Base-by-base conservation (phyloP, 768 basidiomycete genomes). In the Artomyces pyxidatus region DNA sequence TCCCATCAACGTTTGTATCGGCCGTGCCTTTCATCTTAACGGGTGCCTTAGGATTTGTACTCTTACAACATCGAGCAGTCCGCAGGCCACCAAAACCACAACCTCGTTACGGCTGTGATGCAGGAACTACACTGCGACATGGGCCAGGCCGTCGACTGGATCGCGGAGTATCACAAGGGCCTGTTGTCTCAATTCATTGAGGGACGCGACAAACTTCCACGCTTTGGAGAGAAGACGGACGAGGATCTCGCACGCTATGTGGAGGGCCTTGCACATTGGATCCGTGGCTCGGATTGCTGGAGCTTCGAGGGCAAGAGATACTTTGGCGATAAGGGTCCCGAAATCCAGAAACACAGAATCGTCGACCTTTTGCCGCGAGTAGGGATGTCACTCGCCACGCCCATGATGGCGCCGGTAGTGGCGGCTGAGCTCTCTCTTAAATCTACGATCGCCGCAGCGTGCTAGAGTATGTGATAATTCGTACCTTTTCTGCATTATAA, bases 181-280 rank as follows among this genome's bases (percentile, higher is more conserved):
- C 50, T 68, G 10, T 54, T 66, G 8, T 59, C 62, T 14, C 47
- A 52, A 9, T 74, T 74, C 61, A 47, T 67, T 5, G 48, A 51
- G 3, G 60, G 62, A 19, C 46, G 62, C 8, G 37, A 45, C 4
- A 48, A 49, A 17, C 27, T 74, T 3, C 72, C 73, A 0, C 66
- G 64, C 1, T 71, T 67, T 60, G 68, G 65, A 1, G 54, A 53
- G 0, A 60, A 61, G 11, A 49, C 71, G 16, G 67, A 70, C 47
- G 37, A 40, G 7, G 54, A 65, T 14, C 60, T 72, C 8, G 48
- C 48, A 19, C 47, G 53, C 6, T 73, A 70, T 45, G 50, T 72
- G 9, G 58, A 69, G 41, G 66, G 71, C n/a, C 49, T 74, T 11
- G 68, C 63, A n/a, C 58, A 68, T 40, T 73, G 69, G 71, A 64